Conservation (phyloP, 31 red algal species). For the Asparagopsis taxiformis region DNA sequence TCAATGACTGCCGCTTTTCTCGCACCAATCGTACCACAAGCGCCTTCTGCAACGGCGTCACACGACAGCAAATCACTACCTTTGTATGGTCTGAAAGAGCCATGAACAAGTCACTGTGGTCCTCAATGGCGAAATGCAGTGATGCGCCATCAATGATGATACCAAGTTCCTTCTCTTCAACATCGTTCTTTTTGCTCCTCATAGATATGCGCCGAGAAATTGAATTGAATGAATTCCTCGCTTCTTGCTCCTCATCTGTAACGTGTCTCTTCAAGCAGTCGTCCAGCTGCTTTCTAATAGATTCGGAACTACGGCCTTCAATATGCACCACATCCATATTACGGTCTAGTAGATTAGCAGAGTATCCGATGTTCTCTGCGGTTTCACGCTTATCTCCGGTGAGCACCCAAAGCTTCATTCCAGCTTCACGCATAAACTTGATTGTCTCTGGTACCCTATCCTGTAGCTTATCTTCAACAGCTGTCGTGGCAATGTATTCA, state of each 20-base stretch:
- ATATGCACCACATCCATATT: conserved; percentile 71
- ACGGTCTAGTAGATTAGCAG: conserved; percentile 62
- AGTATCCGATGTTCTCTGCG: conserved; percentile 77
- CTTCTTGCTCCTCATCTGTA: conserved; percentile 7
- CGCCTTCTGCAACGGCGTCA: conserved; percentile 81
- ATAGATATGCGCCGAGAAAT: conserved; percentile 17
- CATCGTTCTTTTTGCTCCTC: background rate
- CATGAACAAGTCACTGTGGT: conserved; percentile 58
- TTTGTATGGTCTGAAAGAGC: conserved; percentile 61
- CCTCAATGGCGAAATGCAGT: conserved; percentile 57
- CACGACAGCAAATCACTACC: conserved; percentile 78
- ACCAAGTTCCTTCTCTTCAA: conserved; percentile 59
- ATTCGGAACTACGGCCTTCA: conserved; percentile 33
- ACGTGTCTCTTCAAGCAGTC: conserved; percentile 32
- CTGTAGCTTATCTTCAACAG: conserved; percentile 85
- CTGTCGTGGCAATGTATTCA: conserved; percentile 66
- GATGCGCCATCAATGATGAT: conserved; percentile 77
- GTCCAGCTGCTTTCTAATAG: conserved; percentile 35
- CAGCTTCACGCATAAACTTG: conserved; percentile 82
- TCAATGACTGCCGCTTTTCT: conserved; percentile 50
- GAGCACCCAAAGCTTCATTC: conserved; percentile 83
- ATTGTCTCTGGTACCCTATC: conserved; percentile 79
- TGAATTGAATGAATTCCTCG: conserved; percentile 15
- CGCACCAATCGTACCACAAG: conserved; percentile 69
- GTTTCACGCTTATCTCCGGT: conserved; percentile 95